These are phyloP conservation scores for Neospermospora avenae DNA, from an alignment of 2,329 filamentous ascomycete genomes.

Conservation along the genomic window DNA sequence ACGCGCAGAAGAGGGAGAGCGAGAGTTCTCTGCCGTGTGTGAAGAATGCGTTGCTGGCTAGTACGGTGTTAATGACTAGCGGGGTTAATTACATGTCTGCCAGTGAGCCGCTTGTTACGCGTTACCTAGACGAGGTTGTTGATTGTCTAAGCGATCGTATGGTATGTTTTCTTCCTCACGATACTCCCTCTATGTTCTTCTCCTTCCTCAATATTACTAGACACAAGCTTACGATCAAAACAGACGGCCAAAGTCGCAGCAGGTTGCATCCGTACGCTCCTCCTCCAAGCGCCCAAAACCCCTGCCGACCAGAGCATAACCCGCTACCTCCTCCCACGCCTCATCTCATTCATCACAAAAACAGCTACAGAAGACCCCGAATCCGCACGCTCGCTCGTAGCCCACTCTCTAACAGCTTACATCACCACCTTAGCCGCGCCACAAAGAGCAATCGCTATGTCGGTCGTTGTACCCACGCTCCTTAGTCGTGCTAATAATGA, in stretches of 20 bases:
- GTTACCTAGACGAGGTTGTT: constrained; percentile 75
- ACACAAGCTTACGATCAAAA: constrained; percentile 15
- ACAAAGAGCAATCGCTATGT: constrained; percentile 59
- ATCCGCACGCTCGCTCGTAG: constrained; percentile 65
- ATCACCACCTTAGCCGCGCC: constrained; percentile 48
- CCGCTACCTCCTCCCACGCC: constrained; percentile 68
- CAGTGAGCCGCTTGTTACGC: constrained; percentile 69
- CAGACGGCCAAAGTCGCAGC: constrained; percentile 84
- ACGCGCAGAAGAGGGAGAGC: constrained; percentile 77
- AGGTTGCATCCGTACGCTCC: constrained; percentile 81
- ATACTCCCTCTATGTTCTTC: background rate
- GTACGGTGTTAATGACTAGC: constrained; percentile 83
- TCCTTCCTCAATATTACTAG: too few species aligned
- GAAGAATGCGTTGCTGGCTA: constrained; percentile 86
- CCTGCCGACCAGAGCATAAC: constrained; percentile 69
- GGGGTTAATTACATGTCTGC: constrained; percentile 71
- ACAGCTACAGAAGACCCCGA: constrained; percentile 76
- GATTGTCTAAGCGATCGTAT: constrained; percentile 80
- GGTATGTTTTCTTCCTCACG: constrained; percentile 43
- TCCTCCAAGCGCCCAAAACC: constrained; percentile 63
- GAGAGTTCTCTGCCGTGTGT: constrained; percentile 82
- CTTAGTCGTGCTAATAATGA: constrained; percentile 69
- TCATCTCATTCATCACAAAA: constrained; percentile 71
- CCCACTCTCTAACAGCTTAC: constrained; percentile 73
- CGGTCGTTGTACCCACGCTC: constrained; percentile 73